Base-by-base conservation (phyloP, 163 green algal genomes). In the Chlorella variabilis region DNA sequence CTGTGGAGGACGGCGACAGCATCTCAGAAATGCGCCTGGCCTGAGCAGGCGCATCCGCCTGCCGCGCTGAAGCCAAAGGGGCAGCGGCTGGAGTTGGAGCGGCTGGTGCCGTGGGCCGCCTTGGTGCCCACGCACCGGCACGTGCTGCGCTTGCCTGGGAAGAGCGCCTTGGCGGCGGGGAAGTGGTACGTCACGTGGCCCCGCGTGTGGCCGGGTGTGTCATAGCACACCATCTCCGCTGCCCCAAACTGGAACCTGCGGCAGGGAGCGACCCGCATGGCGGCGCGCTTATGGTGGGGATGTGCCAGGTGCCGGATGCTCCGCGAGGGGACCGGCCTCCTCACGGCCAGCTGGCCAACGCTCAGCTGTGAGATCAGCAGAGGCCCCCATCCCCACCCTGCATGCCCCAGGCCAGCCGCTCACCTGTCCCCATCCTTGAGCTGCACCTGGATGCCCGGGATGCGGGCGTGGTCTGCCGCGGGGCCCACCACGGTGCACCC, bases 121-220 rank as follows among this genome's bases (percentile, higher is more conserved):
- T n/a, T n/a, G n/a, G n/a, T n/a, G n/a, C n/a, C n/a, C n/a, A n/a
- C n/a, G n/a, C n/a, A n/a, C n/a, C n/a, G n/a, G n/a, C n/a, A n/a
- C n/a, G n/a, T n/a, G n/a, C 59, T 27, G 27, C 59, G 8, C 71
- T 3, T 34, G 70, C 73, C 75, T 5, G 75, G 75, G 39, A 81
- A 81, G 8, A 81, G 75, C 20, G 75, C 75, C 41, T 81, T 71
- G 58, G 75, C 68, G 1, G 58, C 58, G 2, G 75, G 75, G 59
- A 98, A 93, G 87, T 94, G 97, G 56, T 94, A 95, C 0, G 86
- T 93, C 69, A 98, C 93, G 87, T 99, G 97, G 2, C 96, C 96
- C 25, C 83, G 78, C 7, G 96, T 99, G 89, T 99, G 96, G 3
- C 95, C 94, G 33, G 94, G 95, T 2, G 92, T 98, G 84, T 98